phyloP scores from a whole-genome alignment of 2,329 filamentous ascomycete species.

The Sclerotinia nivalis region DNA sequence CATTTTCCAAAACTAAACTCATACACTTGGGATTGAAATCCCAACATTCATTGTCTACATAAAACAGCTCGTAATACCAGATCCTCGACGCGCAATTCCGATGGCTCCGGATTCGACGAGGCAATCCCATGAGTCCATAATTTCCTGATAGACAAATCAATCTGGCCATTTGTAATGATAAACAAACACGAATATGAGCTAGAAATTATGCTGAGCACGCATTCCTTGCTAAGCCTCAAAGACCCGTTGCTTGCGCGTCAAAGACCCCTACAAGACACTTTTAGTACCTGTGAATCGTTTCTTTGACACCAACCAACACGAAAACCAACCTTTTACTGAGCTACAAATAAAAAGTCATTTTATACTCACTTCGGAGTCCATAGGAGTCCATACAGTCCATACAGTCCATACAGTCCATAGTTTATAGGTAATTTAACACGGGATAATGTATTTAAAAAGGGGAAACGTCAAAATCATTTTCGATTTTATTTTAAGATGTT shows the following conservation, averaged over 20 bases:
- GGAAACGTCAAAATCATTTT: background rate
- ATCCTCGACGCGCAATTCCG: background rate
- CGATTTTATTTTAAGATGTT: background rate
- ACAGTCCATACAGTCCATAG: background rate
- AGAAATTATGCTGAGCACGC: background rate
- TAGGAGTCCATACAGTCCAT: background rate
- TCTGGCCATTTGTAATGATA: background rate
- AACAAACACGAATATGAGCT: background rate
- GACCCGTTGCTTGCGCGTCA: constrained; percentile 25
- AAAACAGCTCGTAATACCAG: background rate
- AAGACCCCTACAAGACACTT: constrained; percentile 7
- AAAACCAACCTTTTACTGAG: background rate
- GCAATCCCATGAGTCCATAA: background rate
- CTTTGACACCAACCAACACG: background rate
- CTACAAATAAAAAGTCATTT: background rate
- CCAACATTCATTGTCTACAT: background rate
- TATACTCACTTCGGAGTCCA: background rate
- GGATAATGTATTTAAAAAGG: background rate
- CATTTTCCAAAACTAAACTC: too few species aligned
- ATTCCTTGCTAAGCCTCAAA: constrained; percentile 20
- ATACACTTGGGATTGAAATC: background rate
- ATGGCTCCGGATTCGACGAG: background rate
- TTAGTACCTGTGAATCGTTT: background rate
- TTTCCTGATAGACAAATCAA: background rate
- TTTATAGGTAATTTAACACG: background rate